Conservation (phyloP, 371 early-diverging fungal species). For the Mortierella sp. region DNA sequence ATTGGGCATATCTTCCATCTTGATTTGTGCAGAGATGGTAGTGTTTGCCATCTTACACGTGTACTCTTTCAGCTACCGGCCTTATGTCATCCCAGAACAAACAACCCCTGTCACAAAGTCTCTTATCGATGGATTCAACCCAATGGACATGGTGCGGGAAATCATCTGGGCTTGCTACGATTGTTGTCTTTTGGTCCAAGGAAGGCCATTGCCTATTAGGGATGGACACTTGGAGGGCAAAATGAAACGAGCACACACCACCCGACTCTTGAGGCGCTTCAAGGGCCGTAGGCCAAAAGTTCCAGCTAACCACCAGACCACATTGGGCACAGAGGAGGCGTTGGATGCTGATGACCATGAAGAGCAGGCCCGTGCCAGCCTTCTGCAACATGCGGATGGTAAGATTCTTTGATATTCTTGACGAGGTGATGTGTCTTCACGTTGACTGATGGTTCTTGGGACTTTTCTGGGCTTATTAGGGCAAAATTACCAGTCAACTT, state of each 20-base stretch:
- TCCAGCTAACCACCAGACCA: background rate
- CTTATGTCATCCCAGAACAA: slow-evolving; percentile 31
- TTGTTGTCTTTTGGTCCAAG: slow-evolving; percentile 12
- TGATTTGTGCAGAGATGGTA: slow-evolving; percentile 76
- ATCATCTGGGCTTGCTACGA: slow-evolving; percentile 44
- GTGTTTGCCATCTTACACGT: slow-evolving; percentile 69
- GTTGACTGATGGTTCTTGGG: background rate
- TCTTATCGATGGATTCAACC: slow-evolving; percentile 48
- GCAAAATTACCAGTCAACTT: slow-evolving; percentile 16
- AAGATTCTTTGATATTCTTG: background rate
- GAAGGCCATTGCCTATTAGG: slow-evolving; percentile 24
- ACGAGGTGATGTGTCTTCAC: background rate
- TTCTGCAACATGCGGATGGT: slow-evolving; percentile 19
- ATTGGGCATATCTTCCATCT: slow-evolving; percentile 64
- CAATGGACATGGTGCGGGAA: slow-evolving; percentile 33
- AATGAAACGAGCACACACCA: slow-evolving; percentile 38
- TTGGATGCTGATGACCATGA: background rate
- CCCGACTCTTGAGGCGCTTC: no score
- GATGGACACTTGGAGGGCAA: slow-evolving; percentile 37
- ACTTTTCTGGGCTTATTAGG: background rate
- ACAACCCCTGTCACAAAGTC: slow-evolving; percentile 28
- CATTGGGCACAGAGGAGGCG: background rate
- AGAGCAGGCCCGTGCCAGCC: slow-evolving; percentile 2
- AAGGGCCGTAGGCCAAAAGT: slow-evolving; percentile 8
- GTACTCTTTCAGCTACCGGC: slow-evolving; percentile 61